Percentiles rank a stretch among this genome's conserved stretches.
Conservation (phyloP, 257 asterid species). For the Solanum pennellii region DNA sequence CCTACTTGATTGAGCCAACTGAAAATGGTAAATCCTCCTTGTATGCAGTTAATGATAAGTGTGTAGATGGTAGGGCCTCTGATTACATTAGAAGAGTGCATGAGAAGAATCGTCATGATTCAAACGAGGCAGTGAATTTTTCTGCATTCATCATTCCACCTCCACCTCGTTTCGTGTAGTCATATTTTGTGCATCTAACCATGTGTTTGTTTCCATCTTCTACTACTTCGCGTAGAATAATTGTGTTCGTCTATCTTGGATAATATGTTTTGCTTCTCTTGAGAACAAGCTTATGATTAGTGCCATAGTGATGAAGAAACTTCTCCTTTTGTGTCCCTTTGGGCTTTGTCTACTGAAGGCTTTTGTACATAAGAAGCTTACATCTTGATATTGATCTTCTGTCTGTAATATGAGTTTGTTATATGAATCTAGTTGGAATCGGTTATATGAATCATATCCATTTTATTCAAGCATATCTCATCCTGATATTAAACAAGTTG, state of each 20-base stretch:
- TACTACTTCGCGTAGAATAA: not conserved
- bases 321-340: not conserved
- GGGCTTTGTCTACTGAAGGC: not conserved
- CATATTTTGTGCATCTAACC: not conserved
- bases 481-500: not conserved
- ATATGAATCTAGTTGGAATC: no score
- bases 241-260: not conserved
- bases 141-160: not conserved
- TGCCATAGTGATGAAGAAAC: not conserved
- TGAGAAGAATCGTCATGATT: constrained; percentile 6
- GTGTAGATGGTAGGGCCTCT: constrained; percentile 8
- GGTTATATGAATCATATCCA: not conserved
- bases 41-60: not conserved
- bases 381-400: not conserved
- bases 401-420: not conserved
- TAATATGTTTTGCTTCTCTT: not conserved
- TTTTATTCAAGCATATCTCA: not conserved
- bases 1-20: not conserved
- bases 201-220: not conserved
- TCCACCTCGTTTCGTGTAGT: not conserved
- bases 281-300: not conserved
- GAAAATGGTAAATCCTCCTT: not conserved
- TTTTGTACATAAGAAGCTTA: not conserved
- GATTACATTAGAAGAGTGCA: constrained; percentile 12
- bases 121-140: not conserved